Conservation (phyloP, 305 asterid genomes). For the Solanum hybrid region DNA sequence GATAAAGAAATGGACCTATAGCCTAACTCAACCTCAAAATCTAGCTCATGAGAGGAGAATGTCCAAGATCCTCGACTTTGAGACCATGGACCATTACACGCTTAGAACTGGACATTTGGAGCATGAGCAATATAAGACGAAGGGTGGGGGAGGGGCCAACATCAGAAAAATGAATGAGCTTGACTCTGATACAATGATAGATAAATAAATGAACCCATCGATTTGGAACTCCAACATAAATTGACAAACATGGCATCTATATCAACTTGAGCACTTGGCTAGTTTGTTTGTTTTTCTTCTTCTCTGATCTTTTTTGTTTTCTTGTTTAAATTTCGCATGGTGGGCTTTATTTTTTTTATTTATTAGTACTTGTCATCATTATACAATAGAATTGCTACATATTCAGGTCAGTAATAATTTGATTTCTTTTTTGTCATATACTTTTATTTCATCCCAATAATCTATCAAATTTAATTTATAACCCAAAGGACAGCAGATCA, state of each 20-base stretch:
- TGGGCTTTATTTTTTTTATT: neutral
- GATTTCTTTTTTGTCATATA: neutral
- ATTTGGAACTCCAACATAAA: neutral
- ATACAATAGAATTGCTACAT: neutral
- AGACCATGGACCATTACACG: no score
- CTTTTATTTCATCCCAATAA: neutral
- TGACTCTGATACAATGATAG: neutral
- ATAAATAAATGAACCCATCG: neutral
- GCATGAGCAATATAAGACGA: neutral
- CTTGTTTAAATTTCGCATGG: neutral
- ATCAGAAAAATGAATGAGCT: neutral
- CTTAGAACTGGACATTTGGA: neutral
- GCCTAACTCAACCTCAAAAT: neutral
- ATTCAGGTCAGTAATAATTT: neutral
- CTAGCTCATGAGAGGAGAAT: neutral
- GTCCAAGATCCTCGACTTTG: neutral
- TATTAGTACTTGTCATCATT: neutral
- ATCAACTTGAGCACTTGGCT: neutral
- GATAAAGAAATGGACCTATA: neutral
- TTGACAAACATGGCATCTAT: neutral
- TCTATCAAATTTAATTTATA: neutral
- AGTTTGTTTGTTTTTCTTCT: neutral
- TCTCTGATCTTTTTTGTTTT: neutral
- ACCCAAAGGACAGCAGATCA: neutral
- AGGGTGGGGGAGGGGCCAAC: fast-evolving